Base-by-base conservation (phyloP, 768 basidiomycete species). In the Lactifluus subvellereus region DNA sequence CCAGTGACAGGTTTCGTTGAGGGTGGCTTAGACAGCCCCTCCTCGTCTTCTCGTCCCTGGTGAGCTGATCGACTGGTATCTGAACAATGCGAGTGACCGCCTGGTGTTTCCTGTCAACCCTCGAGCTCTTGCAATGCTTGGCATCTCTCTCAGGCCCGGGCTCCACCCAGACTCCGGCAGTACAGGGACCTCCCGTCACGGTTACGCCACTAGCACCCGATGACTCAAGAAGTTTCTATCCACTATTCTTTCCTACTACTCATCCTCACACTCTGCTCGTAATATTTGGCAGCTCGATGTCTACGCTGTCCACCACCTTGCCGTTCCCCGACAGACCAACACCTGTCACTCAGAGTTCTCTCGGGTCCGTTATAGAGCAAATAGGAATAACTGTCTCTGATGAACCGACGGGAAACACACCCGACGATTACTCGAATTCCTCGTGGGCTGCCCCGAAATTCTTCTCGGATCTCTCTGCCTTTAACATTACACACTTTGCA, bases 401-500 rank as follows among this genome's bases (percentile, higher is more conserved):
- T 16, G 56, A 40, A 40, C 35, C 47, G 13, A 16, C 18, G n/a
- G 20, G 18, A 1, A 57, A 54, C 32, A 18, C 37, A 18, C 51
- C 56, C 8, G 22, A 57, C 8, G 37, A 49, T 32, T 18, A 7
- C 18, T 48, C 45, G 14, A 55, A 7, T 22, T 52, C 62, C 32
- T 50, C 62, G 7, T 67, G 66, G 66, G 14, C 50, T 14, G 11
- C 53, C 30, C 66, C 66, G 11, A 42, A 20, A 6, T 42, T 56
- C 35, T 66, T 54, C 16, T 52, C 55, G 4, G 64, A 67, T 20
- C 64, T 67, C 35, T 42, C 51, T 11, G 20, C 49, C n/a, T 67
- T 67, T 32, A 57, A 60, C 27, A 42, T 67, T 51, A 59, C 66
- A 16, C 57, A 45, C 20, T 67, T 67, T 22, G 55, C 66, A 4